phyloP scores from a whole-genome alignment of 2,329 filamentous ascomycete species.

The Pyricularia grisea region DNA sequence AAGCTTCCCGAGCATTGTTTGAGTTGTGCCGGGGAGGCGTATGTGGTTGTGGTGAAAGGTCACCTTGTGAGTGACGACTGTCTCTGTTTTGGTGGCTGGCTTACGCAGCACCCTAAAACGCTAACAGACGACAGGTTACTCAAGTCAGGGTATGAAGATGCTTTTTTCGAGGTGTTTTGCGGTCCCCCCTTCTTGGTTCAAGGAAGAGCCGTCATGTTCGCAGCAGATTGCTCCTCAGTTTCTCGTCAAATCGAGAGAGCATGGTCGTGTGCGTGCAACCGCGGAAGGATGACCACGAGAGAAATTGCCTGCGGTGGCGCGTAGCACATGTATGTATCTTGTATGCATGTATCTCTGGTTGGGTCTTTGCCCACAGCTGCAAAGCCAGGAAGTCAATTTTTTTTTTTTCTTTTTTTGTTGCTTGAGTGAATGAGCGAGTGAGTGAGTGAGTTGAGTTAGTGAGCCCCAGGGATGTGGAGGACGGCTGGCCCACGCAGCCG shows the following conservation, averaged over 20 bases:
- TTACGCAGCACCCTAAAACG: not conserved
- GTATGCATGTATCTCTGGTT: not conserved
- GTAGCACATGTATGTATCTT: not conserved
- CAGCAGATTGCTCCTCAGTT: not conserved
- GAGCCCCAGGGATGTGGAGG: not conserved
- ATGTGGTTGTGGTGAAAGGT: not conserved
- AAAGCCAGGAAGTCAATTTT: not conserved
- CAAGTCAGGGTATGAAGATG: not conserved
- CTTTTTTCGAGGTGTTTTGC: not conserved
- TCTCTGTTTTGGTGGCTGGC: not conserved
- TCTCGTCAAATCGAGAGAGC: not conserved
- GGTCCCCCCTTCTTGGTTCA: not conserved
- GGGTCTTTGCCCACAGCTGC: not conserved
- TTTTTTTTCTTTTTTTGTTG: no score
- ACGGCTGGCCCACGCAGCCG: not conserved
- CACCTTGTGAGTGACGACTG: not conserved
- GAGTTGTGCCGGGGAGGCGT: not conserved
- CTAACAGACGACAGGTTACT: not conserved
- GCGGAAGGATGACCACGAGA: not conserved
- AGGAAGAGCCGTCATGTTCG: not conserved
- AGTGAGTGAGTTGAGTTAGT: not conserved
- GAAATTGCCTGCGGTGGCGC: not conserved
- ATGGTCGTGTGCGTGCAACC: not conserved
- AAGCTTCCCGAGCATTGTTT: conserved; percentile 51
- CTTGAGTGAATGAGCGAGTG: not conserved